phyloP scores from a whole-genome alignment of 2,329 filamentous ascomycete species.

The Xylariales sp. region DNA sequence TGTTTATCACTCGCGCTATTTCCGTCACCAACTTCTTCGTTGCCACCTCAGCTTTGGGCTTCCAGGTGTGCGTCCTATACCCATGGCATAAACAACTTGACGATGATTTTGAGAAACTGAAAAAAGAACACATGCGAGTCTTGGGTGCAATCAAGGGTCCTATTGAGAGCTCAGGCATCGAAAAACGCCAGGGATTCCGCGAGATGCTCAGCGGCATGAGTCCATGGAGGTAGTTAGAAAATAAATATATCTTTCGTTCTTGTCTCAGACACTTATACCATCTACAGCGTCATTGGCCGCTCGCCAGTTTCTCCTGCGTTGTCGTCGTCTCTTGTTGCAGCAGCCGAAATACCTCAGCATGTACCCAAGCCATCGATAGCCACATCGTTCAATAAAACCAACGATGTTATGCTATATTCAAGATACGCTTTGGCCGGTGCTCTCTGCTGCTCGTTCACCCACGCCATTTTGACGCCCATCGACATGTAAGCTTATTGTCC shows the following conservation, averaged over 20 bases:
- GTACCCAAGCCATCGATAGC: conserved; percentile 31
- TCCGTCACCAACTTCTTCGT: conserved; percentile 75
- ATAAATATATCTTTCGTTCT: conserved; percentile 16
- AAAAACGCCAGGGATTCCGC: conserved; percentile 47
- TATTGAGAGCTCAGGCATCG: conserved; percentile 47
- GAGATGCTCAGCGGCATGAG: conserved; percentile 45
- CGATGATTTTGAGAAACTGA: conserved; percentile 68
- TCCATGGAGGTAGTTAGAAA: conserved; percentile 35
- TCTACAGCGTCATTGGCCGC: conserved; percentile 36
- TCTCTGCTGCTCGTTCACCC: conserved; percentile 45
- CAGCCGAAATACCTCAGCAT: conserved; percentile 30
- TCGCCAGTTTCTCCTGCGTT: conserved; percentile 12
- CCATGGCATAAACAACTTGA: conserved; percentile 77
- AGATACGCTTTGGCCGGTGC: conserved; percentile 45
- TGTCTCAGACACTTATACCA: conserved; percentile 42
- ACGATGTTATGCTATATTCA: conserved; percentile 36
- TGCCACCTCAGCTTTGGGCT: conserved; percentile 71
- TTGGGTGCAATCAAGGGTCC: conserved; percentile 52
- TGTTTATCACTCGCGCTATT: conserved; percentile 58
- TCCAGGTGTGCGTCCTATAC: conserved; percentile 77
- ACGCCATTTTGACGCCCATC: conserved; percentile 44
- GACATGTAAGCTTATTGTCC: conserved; percentile 43
- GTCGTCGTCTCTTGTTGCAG: conserved; percentile 21
- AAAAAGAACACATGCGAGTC: conserved; percentile 65
- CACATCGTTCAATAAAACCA: conserved; percentile 28